Evolutionary conservation across 1,284 basidiomycete genomes (phyloP), one percentile per base, ranked within the genome.

Genomic region (Ceratobasidium sp.): DNA sequence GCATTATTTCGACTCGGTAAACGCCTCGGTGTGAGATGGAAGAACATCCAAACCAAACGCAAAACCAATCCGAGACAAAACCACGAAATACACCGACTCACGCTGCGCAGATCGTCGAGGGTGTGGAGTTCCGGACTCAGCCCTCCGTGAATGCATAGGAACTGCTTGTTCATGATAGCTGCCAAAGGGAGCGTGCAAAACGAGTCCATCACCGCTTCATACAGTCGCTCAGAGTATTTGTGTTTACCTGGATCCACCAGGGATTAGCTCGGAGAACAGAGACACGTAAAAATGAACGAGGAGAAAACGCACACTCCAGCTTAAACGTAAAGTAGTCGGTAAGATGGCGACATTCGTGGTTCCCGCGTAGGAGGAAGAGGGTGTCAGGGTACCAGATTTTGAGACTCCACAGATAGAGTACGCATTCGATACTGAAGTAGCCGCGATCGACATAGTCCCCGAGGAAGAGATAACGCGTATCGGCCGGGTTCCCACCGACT

Each of bases 371-470:
- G 72, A 99, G 89, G 82, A 93, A 92, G 66, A 99, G 88, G 77
- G 93, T 94, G 78, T 91, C 90, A n/a, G 97, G 98, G 81, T 94
- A 95, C 89, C 94, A 95, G 77, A 99, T 91, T 86, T 99, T 99
- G 82, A 97, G 87, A 31, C 93, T 86, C 86, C 95, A 98, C n/a
- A 98, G 87, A 83, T 97, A 97, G 53, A 97, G 86, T 11, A 97
- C 94, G 82, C 94, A 96, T 94, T 98, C 96, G 80, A 98, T 96
- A 22, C 94, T 94, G 83, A 98, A 98, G 85, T 93, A 93, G 31
- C 98, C 97, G 74, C 97, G 90, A 85, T 99, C 98, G 62, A 99
- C 97, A 82, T 99, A 99, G 84, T 99, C 97, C 64, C 97, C 97
- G 36, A 99, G 87, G 85, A 99, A 99, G 62, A 99, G 87, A 85